A percentile compares a stretch with the other conserved stretches of the same genome.
phyloP scores from a whole-genome alignment of 352 stramenopile species.

The Pythium dissimile region DNA sequence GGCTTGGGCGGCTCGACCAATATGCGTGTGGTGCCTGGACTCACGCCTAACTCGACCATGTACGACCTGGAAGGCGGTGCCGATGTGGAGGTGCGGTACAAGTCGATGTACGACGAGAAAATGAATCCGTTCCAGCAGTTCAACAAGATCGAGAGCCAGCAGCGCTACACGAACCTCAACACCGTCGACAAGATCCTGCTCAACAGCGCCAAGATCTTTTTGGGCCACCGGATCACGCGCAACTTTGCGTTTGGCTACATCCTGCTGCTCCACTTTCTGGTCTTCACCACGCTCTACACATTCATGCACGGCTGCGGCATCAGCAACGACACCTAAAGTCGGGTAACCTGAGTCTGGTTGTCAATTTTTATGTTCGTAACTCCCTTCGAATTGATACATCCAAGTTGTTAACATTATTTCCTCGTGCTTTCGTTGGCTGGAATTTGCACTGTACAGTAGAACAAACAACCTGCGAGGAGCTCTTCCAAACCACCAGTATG shows the following conservation, averaged over 20 bases:
- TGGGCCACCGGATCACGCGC: conserved; percentile 78
- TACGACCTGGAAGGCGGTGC: conserved; percentile 22
- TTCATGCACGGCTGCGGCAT: conserved; percentile 85
- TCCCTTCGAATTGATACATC: not conserved
- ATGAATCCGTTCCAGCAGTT: conserved; percentile 93
- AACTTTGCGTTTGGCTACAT: conserved; percentile 85
- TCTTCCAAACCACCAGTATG: conserved; percentile 24
- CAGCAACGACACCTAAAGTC: conserved; percentile 45
- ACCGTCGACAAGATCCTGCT: conserved; percentile 90
- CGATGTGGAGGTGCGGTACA: conserved; percentile 80
- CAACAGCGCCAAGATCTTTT: conserved; percentile 77
- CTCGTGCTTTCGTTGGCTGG: too few species aligned
- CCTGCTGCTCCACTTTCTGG: conserved; percentile 81
- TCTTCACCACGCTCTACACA: conserved; percentile 82
- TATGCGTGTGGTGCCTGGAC: conserved; percentile 21
- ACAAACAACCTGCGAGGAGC: not conserved
- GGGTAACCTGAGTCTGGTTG: not conserved
- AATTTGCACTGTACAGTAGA: not conserved
- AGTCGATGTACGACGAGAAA: conserved; percentile 87
- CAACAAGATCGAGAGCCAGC: conserved; percentile 86
- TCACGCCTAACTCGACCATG: conserved; percentile 12
- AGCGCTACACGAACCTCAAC: conserved; percentile 89
- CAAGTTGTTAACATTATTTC: not conserved
- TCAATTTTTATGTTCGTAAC: conserved; percentile 20
- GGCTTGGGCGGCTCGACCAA: not conserved